Evolutionary conservation across 2,329 filamentous ascomycete species (phyloP).

Genomic region (Diplodia mutila): DNA sequence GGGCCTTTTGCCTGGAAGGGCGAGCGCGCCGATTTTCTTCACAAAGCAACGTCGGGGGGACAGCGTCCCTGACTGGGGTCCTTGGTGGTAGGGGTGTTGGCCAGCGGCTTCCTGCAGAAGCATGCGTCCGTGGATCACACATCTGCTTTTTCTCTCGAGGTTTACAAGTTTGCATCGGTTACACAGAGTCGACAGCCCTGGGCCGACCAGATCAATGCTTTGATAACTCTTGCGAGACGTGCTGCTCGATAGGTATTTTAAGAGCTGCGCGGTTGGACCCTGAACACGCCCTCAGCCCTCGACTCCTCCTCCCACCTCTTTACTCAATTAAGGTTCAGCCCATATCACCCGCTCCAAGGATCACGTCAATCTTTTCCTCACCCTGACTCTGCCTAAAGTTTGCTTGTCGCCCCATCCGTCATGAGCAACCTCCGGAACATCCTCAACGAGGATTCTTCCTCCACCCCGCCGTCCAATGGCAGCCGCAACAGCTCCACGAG

Average conservation of each 20-base stretch:
- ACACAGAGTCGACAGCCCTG: conserved; percentile 24
- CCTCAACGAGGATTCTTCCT: conserved; percentile 20
- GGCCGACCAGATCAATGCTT: conserved; percentile 23
- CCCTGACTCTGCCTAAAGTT: neutral
- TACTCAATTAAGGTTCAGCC: conserved; percentile 16
- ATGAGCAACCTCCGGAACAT: conserved; percentile 25
- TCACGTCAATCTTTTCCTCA: conserved; percentile 3
- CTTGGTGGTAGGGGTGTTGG: conserved; percentile 16
- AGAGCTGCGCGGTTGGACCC: conserved; percentile 22
- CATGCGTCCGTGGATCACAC: conserved; percentile 17
- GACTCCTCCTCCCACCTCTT: conserved; percentile 14
- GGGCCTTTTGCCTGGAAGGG: conserved; percentile 7
- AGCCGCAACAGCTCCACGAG: conserved; percentile 1
- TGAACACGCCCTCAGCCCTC: conserved; percentile 12
- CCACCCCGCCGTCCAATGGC: conserved; percentile 7
- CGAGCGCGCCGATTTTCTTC: conserved; percentile 24
- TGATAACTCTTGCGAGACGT: conserved; percentile 19
- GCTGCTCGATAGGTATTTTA: conserved; percentile 22
- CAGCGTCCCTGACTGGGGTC: conserved; percentile 19
- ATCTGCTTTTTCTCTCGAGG: conserved; percentile 22
- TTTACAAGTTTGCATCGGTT: conserved; percentile 25
- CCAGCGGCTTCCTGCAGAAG: conserved; percentile 17
- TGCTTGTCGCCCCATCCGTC: conserved; percentile 3
- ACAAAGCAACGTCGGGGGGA: conserved; percentile 7
- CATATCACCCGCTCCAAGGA: conserved; percentile 17